phyloP scores from a whole-genome alignment of 2,329 filamentous ascomycete genomes.

The Colletotrichum cuscutae region DNA sequence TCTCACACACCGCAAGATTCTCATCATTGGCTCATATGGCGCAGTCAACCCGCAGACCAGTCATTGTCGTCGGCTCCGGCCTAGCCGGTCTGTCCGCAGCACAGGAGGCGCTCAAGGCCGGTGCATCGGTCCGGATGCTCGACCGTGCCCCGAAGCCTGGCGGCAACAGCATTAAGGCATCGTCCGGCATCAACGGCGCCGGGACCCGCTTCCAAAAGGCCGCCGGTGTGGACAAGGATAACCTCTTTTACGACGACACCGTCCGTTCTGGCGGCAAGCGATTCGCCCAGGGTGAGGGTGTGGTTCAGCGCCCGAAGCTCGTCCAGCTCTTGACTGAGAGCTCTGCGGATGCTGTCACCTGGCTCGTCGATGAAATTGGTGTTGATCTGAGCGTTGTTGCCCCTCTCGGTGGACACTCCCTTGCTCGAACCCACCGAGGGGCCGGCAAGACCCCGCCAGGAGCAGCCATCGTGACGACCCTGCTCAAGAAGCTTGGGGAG shows the following conservation, averaged over 20 bases:
- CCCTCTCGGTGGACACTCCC: constrained; percentile 68
- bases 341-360: constrained; percentile 62
- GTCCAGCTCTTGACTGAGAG: constrained; percentile 58
- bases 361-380: constrained; percentile 66
- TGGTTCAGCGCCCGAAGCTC: constrained; percentile 53
- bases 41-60: constrained; percentile 40
- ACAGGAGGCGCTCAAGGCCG: constrained; percentile 62
- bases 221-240: constrained; percentile 46
- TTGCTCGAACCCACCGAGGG: constrained; percentile 67
- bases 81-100: constrained; percentile 72
- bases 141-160: constrained; percentile 70
- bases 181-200: constrained; percentile 73
- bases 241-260: constrained; percentile 65
- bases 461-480: constrained; percentile 64
- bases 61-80: constrained; percentile 73
- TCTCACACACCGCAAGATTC: not conserved
- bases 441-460: constrained; percentile 66
- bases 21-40: constrained; percentile 25
- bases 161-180: constrained; percentile 75
- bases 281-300: constrained; percentile 42
- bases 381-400: constrained; percentile 69
- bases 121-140: constrained; percentile 65
- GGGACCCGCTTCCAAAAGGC: constrained; percentile 65
- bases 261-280: constrained; percentile 63
- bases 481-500: constrained; percentile 62